phyloP scores from a whole-genome alignment of 2,329 filamentous ascomycete species.

The Aspergillus aculeatus region DNA sequence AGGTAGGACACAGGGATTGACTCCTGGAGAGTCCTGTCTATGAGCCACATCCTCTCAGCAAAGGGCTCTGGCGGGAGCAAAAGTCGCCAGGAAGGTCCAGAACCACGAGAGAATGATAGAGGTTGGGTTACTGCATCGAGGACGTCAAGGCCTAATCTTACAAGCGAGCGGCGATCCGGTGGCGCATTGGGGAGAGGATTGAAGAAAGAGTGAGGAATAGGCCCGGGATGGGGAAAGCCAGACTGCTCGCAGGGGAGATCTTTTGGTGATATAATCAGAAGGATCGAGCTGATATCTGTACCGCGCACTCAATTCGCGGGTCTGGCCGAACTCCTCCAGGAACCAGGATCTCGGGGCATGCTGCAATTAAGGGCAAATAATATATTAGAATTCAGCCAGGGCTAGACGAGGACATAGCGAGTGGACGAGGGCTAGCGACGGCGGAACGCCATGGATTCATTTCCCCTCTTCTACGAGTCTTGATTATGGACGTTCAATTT shows the following conservation, averaged over 20 bases:
- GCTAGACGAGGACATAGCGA: background rate
- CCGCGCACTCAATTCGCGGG: background rate
- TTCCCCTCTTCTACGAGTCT: background rate
- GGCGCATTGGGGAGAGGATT: background rate
- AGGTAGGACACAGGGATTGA: slow-evolving; percentile 33
- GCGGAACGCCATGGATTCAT: background rate
- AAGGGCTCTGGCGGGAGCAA: background rate
- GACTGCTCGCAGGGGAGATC: background rate
- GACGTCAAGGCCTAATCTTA: background rate
- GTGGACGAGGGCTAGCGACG: background rate
- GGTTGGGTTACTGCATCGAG: background rate
- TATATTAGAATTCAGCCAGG: background rate
- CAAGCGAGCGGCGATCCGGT: background rate
- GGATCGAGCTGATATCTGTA: background rate
- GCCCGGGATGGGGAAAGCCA: background rate
- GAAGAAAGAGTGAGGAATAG: background rate
- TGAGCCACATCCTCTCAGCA: slow-evolving; percentile 21
- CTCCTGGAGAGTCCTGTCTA: slow-evolving; percentile 8
- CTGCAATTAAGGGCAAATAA: background rate
- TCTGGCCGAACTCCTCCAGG: slow-evolving; percentile 4
- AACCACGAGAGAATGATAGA: background rate
- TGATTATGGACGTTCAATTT: background rate
- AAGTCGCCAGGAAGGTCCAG: background rate
- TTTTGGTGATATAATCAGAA: slow-evolving; percentile 2
- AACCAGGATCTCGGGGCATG: background rate